Evolutionary conservation across 2,329 filamentous ascomycete genomes (phyloP), one percentile per base, ranked within the genome.

Genomic region (Dissoconium aciculare): DNA sequence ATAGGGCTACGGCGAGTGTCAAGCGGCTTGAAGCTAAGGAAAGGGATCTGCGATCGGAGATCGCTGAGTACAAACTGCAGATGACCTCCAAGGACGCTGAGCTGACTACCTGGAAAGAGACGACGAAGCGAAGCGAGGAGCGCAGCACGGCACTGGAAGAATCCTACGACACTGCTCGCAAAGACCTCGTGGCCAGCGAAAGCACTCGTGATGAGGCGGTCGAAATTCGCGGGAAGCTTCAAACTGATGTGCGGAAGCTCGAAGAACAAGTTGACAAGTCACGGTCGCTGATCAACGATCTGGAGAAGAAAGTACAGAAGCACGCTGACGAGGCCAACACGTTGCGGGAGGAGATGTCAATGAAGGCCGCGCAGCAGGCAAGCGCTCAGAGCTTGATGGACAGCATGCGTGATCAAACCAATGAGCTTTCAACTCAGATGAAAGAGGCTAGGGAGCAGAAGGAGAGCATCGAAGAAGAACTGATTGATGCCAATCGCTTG

Each of bases 401-500:
- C 46, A 92, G 81, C 51, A 89, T 95, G 82, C 80, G 85, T 37
- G 84, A 94, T 46, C 84, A 95, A 59, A 78, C 78, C 1, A 71
- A 79, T 2, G 89, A 98, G 59, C 69, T 95, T 48, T 75, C 76
- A 4, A 78, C 82, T 42, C 89, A 94, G 58, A 78, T 94, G 56
- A 92, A 89, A 55, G 89, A 98, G 56, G 73, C 80, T 1, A 74
- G 79, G 38, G 72, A 77, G 29, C 76, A 83, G 42, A 78, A 76
- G 23, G 85, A 94, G 48, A 80, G 76, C 35, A 62, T 95, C 1
- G 87, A 94, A 49, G 89, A 98, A 56, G 89, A 98, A 54, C 66
- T 95, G 1, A 72, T 74, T 1, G 89, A 98, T 55, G 78, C 84
- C 3, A 84, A 92, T 51, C 72, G 82, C 35, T 69, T 94, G 37